Conservation (phyloP, 2,329 filamentous ascomycete species). For the Pseudohalonectria lignicola region DNA sequence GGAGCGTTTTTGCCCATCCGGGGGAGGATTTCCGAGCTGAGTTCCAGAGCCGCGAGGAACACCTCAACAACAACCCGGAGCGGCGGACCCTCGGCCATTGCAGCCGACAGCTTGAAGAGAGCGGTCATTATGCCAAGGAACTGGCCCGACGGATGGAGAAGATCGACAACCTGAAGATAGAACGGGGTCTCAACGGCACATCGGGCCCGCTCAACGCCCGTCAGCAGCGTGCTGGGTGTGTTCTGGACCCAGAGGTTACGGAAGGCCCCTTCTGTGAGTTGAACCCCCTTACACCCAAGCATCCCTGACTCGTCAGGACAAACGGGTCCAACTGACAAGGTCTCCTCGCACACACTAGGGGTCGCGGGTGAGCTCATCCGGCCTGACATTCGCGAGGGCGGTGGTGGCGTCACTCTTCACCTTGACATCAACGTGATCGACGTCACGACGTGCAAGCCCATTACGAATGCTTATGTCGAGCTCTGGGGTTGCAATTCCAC, state of each 20-base stretch:
- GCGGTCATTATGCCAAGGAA: conserved; percentile 1
- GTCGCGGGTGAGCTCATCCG: conserved; percentile 40
- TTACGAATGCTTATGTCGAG: conserved; percentile 36
- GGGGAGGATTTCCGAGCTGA: conserved; percentile 2
- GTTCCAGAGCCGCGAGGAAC: conserved; percentile 1
- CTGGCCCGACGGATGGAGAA: neutral
- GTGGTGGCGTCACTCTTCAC: conserved; percentile 34
- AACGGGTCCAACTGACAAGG: too few relatives aligned
- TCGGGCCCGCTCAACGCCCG: neutral
- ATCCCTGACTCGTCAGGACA: too few relatives aligned
- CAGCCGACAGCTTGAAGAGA: neutral
- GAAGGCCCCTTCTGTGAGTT: conserved; percentile 2
- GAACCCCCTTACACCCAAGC: too few relatives aligned
- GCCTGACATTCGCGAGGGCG: conserved; percentile 31
- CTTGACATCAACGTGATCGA: conserved; percentile 44
- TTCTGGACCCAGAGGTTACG: conserved; percentile 3
- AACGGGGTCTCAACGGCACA: neutral
- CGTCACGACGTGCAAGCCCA: conserved; percentile 38
- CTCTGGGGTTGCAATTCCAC: conserved; percentile 36
- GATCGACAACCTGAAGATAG: neutral
- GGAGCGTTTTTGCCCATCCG: neutral
- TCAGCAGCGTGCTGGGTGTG: neutral
- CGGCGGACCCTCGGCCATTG: neutral
- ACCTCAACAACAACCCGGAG: conserved; percentile 2
- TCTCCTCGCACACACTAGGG: too few relatives aligned